Evolutionary conservation across 345 rosid genomes (phyloP).

Genomic region (Populus euphratica): DNA sequence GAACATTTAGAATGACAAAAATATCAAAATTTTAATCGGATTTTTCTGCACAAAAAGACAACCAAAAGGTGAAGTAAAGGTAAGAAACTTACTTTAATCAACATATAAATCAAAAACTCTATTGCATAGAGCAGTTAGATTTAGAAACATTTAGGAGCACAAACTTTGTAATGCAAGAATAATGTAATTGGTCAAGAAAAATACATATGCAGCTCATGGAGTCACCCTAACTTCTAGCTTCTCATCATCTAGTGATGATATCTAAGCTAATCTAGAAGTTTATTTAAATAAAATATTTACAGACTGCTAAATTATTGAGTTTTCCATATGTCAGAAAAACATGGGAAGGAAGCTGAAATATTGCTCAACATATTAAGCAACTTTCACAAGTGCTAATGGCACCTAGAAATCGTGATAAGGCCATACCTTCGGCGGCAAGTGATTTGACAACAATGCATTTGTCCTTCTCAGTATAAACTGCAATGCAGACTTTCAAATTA

Average conservation of each 20-base stretch:
- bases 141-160: neutral
- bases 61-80: neutral
- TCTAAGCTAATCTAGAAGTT: neutral
- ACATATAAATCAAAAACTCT: neutral
- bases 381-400: neutral
- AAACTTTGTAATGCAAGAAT: neutral
- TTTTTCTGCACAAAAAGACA: neutral
- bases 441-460: constrained; percentile 87
- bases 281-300: neutral
- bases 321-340: neutral
- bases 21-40: neutral
- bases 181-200: neutral
- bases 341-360: neutral
- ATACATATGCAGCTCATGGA: neutral
- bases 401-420: neutral
- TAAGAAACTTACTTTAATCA: neutral
- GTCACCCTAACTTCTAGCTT: neutral
- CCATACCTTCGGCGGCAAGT: constrained; percentile 91
- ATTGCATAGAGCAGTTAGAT: neutral
- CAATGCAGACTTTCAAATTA: constrained; percentile 20
- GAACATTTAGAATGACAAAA: constrained; percentile 1
- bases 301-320: neutral
- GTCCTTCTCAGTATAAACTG: constrained; percentile 99
- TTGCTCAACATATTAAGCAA: neutral
- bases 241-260: neutral